Evolutionary conservation across 2,329 filamentous ascomycete genomes (phyloP).

Genomic region (Alternaria arborescens): DNA sequence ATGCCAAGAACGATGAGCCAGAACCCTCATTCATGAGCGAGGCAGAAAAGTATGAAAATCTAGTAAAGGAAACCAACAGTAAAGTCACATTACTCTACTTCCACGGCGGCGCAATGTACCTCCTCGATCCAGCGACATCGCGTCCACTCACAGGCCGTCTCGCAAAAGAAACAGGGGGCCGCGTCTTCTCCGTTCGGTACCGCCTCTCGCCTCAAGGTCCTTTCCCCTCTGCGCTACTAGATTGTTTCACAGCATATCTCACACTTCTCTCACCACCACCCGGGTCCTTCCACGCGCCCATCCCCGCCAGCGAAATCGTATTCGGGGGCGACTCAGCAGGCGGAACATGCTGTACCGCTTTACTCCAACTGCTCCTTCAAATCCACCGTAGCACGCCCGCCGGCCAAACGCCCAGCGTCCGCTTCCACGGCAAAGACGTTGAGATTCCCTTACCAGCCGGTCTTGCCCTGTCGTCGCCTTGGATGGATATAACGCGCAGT

Average conservation of each 20-base stretch:
- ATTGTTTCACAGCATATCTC: constrained; percentile 76
- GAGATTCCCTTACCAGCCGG: constrained; percentile 73
- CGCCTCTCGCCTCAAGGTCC: constrained; percentile 76
- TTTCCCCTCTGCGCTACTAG: constrained; percentile 77
- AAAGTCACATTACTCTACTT: constrained; percentile 75
- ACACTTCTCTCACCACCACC: constrained; percentile 75
- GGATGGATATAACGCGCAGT: constrained; percentile 74
- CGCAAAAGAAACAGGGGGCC: constrained; percentile 71
- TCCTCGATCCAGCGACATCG: constrained; percentile 75
- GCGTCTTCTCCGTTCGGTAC: constrained; percentile 77
- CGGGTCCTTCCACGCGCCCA: constrained; percentile 71
- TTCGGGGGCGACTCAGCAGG: constrained; percentile 80
- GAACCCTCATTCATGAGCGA: constrained; percentile 66
- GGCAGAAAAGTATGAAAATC: constrained; percentile 67
- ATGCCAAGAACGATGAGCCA: constrained; percentile 59
- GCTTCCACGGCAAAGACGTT: constrained; percentile 68
- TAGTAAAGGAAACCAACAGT: constrained; percentile 73
- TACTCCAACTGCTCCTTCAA: constrained; percentile 74
- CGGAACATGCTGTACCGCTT: constrained; percentile 72
- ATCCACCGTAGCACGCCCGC: constrained; percentile 57
- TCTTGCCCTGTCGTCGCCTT: constrained; percentile 66
- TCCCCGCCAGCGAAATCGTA: constrained; percentile 72
- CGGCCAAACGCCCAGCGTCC: constrained; percentile 58
- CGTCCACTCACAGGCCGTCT: constrained; percentile 67
- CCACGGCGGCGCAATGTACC: constrained; percentile 78